Base-by-base conservation (phyloP, 345 rosid species). In the Noccaea bulbosa region DNA sequence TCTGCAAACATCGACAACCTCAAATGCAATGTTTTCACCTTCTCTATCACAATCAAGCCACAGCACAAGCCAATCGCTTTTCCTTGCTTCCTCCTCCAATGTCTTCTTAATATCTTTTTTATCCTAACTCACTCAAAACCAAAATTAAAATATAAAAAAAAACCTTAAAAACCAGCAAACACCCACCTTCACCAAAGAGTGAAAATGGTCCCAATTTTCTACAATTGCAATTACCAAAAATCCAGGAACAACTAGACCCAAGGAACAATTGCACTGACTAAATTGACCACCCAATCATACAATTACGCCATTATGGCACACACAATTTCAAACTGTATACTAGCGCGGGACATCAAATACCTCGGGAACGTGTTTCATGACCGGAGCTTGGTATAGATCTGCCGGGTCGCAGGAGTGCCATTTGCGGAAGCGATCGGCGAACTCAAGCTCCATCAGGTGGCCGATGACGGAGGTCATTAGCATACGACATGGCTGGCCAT, bases 31-130 rank as follows among this genome's bases (percentile, higher is more conserved):
- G 80, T 93, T 91, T 67, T 91, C 99, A 49, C 99, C 99, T 81
- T 91, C 98, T 77, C 98, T 86, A 63, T 93, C 96, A 35, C 98
- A 93, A 82, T 91, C 98, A 70, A 93, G 94, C 98, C 98, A 93
- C 67, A 93, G 62, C 61, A 93, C 88, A 57, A 93, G 89, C 97
- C 98, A 91, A 44, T 91, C 91, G 72, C 94, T 87, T 78, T 77
- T 87, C 84, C 96, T 84, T 10, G 98, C 86, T 79, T 93, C 97
- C 87, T 89, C 98, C 78, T 93, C 97, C 79, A 93, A 54, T 1
- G 98, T 87, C 79, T 87, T 87, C 84, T 86, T 89, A 24, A 93
- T 89, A 54, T 91, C 97, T 59, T 77, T 67, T 71, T 91, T 93
- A 69, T 93, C 98, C 98, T 93, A 69, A 68, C 35, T 33, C 62